Evolutionary conservation across 176 grass and related monocot genomes (phyloP), one percentile per base, ranked within the genome.

Genomic region (Raddia guianensis): DNA sequence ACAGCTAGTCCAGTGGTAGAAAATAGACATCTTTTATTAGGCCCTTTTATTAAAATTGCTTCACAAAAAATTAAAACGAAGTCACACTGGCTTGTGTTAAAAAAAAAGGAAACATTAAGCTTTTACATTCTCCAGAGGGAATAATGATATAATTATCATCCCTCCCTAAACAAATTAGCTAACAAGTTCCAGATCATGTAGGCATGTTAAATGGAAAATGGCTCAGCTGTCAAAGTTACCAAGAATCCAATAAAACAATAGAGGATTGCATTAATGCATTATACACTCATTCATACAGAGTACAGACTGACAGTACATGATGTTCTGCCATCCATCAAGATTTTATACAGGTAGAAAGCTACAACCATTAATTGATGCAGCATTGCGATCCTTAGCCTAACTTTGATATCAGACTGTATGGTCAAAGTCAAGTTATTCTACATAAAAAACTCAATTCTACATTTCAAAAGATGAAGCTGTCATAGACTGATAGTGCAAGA

Each of bases 311-410:
- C 32, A 68, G 60, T 3, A 66, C 5, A 14, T 19, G 43, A 1
- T 59, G 44, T 3, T 35, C 76, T 32, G 51, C 12, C 48, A 67
- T n/a, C 16, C 27, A 37, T 53, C 42, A 51, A 0, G 35, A 49
- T 59, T 50, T 33, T 9, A 18, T 51, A 45, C n/a, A 74, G 70
- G 60, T 65, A 12, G 46, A 68, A 45, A 69, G 45, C 12, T 75
- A 45, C 33, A 86, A 35, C 35, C 61, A 65, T 54, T 55, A 69
- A 47, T 16, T 64, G 42, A 79, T n/a, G 45, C n/a, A 74, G 15
- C 20, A 21, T 35, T 47, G 10, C 8, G 67, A 34, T 53, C 47
- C 6, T 68, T 44, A 68, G 5, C 60, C 51, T 62, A 3, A 48
- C 55, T 49, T 83, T 44, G 32, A 43, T 11, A 70, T 54, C 43